Percentiles rank a stretch among this genome's conserved stretches.
phyloP scores from a whole-genome alignment of 73 alveolate species.

The Uronychia binucleata region DNA sequence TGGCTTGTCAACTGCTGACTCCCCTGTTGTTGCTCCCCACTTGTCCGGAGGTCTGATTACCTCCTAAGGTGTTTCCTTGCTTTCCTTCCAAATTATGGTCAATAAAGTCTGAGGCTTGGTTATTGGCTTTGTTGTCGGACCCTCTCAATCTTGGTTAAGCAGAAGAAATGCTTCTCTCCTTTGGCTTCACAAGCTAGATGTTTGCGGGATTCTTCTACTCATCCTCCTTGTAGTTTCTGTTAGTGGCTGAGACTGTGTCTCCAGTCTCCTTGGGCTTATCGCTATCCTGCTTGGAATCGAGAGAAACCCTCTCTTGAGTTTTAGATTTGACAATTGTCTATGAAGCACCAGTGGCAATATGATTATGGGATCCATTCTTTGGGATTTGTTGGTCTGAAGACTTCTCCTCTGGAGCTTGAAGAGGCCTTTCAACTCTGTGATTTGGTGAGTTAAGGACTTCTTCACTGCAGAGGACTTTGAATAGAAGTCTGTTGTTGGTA shows the following conservation, averaged over 20 bases:
- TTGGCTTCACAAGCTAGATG: neutral
- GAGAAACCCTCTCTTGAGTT: neutral
- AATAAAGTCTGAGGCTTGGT: too few species aligned
- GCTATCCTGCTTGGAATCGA: neutral
- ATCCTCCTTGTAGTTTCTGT: neutral
- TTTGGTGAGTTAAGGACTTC: neutral
- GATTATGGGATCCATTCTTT: neutral
- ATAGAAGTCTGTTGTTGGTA: constrained; percentile 34
- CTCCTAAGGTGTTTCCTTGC: too few species aligned
- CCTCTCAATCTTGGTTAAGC: constrained; percentile 4
- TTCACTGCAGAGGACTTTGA: constrained; percentile 43
- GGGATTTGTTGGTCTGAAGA: neutral
- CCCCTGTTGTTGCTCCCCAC: too few species aligned
- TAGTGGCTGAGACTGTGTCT: neutral
- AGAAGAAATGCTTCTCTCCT: constrained; percentile 3
- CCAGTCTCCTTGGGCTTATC: neutral
- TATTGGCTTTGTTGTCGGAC: too few species aligned
- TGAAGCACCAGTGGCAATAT: neutral
- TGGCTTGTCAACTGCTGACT: too few species aligned
- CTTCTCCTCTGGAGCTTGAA: neutral
- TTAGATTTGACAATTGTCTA: neutral
- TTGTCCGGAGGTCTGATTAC: too few species aligned
- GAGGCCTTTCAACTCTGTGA: neutral
- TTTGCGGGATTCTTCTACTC: neutral
- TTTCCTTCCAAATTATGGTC: too few species aligned